Conservation (phyloP, 2,329 filamentous ascomycete species). For the Fusarium guadeloupense region DNA sequence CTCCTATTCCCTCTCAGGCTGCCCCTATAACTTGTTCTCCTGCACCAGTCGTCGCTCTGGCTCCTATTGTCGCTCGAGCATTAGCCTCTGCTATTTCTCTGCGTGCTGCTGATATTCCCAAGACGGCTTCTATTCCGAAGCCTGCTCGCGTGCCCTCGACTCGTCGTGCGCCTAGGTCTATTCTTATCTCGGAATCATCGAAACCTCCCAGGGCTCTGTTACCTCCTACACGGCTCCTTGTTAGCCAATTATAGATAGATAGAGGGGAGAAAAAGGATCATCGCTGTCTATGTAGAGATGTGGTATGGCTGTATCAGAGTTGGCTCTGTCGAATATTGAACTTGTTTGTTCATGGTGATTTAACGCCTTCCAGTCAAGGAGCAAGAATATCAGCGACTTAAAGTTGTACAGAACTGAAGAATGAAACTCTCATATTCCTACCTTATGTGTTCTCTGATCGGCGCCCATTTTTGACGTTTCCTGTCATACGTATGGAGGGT, state of each 20-base stretch:
- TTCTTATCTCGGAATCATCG: constrained; percentile 5
- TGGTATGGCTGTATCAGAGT: neutral
- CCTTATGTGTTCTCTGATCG: too few relatives aligned
- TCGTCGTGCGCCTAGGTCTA: constrained; percentile 8
- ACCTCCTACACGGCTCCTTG: neutral
- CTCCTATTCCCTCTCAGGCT: constrained; percentile 16
- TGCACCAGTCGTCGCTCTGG: constrained; percentile 17
- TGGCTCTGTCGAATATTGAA: neutral
- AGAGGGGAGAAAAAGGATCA: neutral
- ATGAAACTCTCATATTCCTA: too few relatives aligned
- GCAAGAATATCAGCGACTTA: too few relatives aligned
- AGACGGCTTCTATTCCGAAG: constrained; percentile 3
- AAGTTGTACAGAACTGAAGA: too few relatives aligned
- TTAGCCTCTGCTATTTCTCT: constrained; percentile 15
- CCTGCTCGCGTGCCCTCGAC: constrained; percentile 11
- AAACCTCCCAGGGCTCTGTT: neutral
- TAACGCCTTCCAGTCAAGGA: too few relatives aligned
- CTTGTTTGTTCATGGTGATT: too few relatives aligned
- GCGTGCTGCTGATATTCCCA: neutral
- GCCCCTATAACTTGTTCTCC: constrained; percentile 10
- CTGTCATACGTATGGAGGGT: too few relatives aligned
- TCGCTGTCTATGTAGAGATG: too few relatives aligned
- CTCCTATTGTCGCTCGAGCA: constrained; percentile 17
- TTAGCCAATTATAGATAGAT: neutral
- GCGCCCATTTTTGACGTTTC: too few relatives aligned